Percentiles rank a stretch among this genome's conserved stretches.
Evolutionary conservation across 2,329 filamentous ascomycete genomes (phyloP).

Genomic region (Ophiostoma australiae): DNA sequence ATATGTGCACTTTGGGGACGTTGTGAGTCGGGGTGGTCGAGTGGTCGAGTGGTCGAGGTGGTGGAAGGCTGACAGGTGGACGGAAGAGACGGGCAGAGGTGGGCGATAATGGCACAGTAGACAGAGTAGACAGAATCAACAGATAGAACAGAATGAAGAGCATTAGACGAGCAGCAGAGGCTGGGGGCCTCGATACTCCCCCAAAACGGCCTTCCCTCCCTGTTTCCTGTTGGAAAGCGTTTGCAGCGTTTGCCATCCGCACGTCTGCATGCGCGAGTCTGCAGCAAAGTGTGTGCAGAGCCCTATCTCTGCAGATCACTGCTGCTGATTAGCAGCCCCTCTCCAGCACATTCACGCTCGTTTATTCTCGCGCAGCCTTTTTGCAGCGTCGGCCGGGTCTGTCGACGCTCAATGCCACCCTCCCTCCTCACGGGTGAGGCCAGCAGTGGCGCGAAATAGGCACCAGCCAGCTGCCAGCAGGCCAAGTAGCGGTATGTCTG

Average conservation of each 20-base stretch:
- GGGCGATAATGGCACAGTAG: too few species aligned
- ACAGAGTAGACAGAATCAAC: too few species aligned
- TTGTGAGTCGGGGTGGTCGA: background rate
- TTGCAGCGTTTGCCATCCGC: background rate
- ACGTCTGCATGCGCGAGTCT: background rate
- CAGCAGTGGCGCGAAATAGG: background rate
- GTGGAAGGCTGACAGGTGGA: too few species aligned
- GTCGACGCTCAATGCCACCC: constrained; percentile 4
- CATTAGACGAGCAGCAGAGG: too few species aligned
- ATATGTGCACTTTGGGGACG: background rate
- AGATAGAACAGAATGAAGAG: too few species aligned
- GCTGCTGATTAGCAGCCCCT: background rate
- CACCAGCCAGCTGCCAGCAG: background rate
- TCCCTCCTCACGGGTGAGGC: background rate
- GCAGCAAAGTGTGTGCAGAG: background rate
- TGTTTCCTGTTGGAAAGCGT: background rate
- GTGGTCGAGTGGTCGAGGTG: too few species aligned
- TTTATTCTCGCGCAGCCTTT: too few species aligned
- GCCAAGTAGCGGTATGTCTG: constrained; percentile 6
- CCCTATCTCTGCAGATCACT: background rate
- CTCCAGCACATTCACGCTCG: too few species aligned
- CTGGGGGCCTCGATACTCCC: background rate
- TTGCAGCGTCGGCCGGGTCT: background rate
- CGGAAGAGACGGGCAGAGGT: too few species aligned
- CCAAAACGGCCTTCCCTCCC: background rate